A percentile compares a stretch with the other conserved stretches of the same genome.
phyloP scores from a whole-genome alignment of 441 rosid genomes.

The Euphorbia corollata region DNA sequence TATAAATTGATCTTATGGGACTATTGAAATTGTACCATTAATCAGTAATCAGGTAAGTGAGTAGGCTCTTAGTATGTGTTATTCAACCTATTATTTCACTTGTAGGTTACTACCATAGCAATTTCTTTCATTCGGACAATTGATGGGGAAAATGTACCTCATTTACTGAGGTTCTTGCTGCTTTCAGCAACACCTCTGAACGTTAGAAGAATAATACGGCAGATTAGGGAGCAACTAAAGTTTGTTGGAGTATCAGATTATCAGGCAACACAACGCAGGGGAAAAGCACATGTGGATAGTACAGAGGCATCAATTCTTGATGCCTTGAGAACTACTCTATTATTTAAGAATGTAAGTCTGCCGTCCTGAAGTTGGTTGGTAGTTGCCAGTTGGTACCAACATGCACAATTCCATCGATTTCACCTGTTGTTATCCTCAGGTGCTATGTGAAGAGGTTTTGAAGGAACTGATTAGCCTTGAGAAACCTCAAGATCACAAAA shows the following conservation, averaged over 20 bases:
- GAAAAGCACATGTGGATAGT: constrained; percentile 42
- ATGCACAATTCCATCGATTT: constrained; percentile 12
- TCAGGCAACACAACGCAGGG: constrained; percentile 36
- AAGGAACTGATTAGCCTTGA: constrained; percentile 58
- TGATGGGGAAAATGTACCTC: constrained; percentile 67
- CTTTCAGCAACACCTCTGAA: constrained; percentile 67
- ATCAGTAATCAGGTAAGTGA: background rate
- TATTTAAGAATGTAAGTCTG: constrained; percentile 63
- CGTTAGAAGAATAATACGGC: constrained; percentile 61
- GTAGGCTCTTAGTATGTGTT: background rate
- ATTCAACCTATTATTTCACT: background rate
- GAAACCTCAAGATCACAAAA: constrained; percentile 67
- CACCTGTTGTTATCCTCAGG: constrained; percentile 31
- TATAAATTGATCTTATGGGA: background rate
- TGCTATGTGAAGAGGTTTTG: constrained; percentile 72
- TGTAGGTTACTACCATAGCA: constrained; percentile 61
- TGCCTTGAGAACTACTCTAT: constrained; percentile 69
- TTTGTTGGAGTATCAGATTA: constrained; percentile 43
- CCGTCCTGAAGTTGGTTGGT: constrained; percentile 10
- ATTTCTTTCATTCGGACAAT: constrained; percentile 65
- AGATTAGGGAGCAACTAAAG: constrained; percentile 62
- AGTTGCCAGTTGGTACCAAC: too few relatives aligned
- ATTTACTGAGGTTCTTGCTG: constrained; percentile 63
- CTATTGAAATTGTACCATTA: background rate
- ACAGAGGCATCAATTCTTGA: constrained; percentile 65